Conservation (phyloP, 495 filamentous ascomycete species). For the Alectoria sarmentosa region DNA sequence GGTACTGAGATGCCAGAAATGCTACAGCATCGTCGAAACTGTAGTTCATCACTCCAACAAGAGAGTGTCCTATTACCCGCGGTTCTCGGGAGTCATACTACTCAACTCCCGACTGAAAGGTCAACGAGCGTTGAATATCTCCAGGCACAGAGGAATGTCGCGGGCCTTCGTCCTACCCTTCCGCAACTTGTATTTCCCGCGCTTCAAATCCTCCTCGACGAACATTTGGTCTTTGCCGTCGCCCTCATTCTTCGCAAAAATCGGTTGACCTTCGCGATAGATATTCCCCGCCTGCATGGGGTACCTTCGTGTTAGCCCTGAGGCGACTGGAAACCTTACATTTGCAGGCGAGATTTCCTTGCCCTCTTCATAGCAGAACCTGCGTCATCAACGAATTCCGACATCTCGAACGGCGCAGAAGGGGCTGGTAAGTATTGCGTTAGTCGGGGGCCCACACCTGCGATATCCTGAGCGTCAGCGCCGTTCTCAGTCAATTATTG, state of each 20-base stretch:
- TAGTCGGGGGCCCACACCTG: too few relatives aligned
- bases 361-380: background rate
- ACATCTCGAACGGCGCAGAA: background rate
- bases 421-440: background rate
- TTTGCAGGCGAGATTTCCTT: background rate
- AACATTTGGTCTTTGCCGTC: background rate
- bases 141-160: too few relatives aligned
- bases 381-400: background rate
- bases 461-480: too few relatives aligned
- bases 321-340: background rate
- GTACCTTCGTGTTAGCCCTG: background rate
- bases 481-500: too few relatives aligned
- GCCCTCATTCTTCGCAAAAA: background rate
- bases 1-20: too few relatives aligned
- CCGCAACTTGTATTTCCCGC: background rate
- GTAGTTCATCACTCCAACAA: too few relatives aligned
- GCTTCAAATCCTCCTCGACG: background rate
- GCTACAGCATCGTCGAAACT: too few relatives aligned
- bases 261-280: background rate
- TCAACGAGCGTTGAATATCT: too few relatives aligned
- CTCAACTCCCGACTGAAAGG: too few relatives aligned
- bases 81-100: too few relatives aligned
- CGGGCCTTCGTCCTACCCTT: background rate
- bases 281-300: background rate
- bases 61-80: too few relatives aligned